phyloP scores from a whole-genome alignment of 2,329 filamentous ascomycete species.

The Lachnellula occidentalis region DNA sequence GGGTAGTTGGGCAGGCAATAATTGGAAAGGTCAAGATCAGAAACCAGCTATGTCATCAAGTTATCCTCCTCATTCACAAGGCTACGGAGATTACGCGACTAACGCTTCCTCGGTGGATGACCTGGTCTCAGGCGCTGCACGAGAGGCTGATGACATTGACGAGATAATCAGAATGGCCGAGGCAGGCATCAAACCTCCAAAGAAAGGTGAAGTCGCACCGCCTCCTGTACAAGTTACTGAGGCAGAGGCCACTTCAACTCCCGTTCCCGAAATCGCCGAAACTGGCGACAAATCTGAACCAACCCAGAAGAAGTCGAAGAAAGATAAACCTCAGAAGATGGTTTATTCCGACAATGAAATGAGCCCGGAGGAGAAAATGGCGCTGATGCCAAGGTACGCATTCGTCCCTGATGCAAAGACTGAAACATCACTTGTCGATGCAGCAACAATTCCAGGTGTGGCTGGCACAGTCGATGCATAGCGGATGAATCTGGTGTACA shows the following conservation, averaged over 20 bases:
- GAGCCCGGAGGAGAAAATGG: conserved; percentile 89
- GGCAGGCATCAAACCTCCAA: conserved; percentile 49
- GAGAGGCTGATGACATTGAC: conserved; percentile 57
- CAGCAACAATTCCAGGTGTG: conserved; percentile 19
- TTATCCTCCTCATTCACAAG: conserved; percentile 32
- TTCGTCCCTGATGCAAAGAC: conserved; percentile 45
- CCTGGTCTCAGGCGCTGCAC: conserved; percentile 39
- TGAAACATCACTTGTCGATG: conserved; percentile 29
- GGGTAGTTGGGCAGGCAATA: conserved; percentile 32
- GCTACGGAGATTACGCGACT: conserved; percentile 31
- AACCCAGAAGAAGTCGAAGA: conserved; percentile 60
- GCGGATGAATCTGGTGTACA: not conserved
- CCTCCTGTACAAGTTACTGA: conserved; percentile 37
- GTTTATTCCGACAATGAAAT: conserved; percentile 75
- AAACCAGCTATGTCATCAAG: conserved; percentile 35
- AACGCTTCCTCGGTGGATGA: conserved; percentile 44
- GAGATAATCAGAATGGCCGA: conserved; percentile 60
- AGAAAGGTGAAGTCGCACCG: conserved; percentile 37
- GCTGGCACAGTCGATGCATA: conserved; percentile 24
- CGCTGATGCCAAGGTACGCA: conserved; percentile 68
- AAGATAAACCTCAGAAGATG: conserved; percentile 65
- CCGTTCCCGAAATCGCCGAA: conserved; percentile 28
- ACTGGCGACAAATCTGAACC: conserved; percentile 33
- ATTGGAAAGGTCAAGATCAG: conserved; percentile 33
- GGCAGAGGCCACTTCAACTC: conserved; percentile 33